These are phyloP conservation scores for Ilex aquifolium DNA, from an alignment of 257 asterid species.

Conservation along the genomic window DNA sequence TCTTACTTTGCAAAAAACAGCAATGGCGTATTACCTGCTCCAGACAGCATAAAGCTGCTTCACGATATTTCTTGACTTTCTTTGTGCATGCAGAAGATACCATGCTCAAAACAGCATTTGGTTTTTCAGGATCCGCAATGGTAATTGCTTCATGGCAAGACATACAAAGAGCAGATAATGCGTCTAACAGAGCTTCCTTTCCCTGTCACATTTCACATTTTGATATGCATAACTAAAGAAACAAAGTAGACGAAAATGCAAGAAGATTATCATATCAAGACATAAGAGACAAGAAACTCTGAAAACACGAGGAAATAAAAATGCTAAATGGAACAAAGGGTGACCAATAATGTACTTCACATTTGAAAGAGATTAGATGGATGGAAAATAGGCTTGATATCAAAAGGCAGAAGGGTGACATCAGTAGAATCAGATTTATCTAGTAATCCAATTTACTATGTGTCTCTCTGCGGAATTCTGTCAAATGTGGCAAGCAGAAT, in stretches of 20 bases:
- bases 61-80: constrained; percentile 72
- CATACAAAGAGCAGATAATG: constrained; percentile 74
- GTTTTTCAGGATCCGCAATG: constrained; percentile 58
- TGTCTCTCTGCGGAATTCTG: no score
- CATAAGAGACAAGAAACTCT: constrained; percentile 4
- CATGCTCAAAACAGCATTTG: constrained; percentile 65
- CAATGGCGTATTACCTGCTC: constrained; percentile 62
- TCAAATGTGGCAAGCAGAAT: no score
- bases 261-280: constrained; percentile 4
- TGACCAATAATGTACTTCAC: no score
- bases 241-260: not conserved
- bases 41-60: constrained; percentile 90
- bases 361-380: no score
- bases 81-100: constrained; percentile 70
- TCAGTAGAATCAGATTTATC: no score
- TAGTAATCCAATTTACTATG: no score
- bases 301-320: no score
- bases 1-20: not conserved
- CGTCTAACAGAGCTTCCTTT: constrained; percentile 72
- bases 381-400: no score
- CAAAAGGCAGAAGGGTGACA: no score
- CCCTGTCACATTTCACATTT: constrained; percentile 45
- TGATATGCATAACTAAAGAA: not conserved
- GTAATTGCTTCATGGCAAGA: constrained; percentile 70
- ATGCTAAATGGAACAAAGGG: no score